phyloP scores from a whole-genome alignment of 169 alveolate genomes.

The Eimeria zaria region DNA sequence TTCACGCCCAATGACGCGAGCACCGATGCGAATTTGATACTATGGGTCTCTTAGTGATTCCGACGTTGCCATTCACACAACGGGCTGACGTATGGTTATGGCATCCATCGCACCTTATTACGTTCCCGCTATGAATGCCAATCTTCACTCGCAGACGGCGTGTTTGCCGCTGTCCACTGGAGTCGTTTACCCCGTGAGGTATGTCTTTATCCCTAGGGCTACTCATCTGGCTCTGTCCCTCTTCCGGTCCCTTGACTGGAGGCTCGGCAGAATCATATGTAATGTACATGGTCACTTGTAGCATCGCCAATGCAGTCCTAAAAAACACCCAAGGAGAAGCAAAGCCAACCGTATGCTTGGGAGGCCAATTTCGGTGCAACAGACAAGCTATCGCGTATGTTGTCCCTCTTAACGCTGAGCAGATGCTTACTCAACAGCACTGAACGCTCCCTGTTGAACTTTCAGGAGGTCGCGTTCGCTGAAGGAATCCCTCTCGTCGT shows the following conservation, averaged over 20 bases:
- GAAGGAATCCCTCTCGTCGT: constrained; percentile 52
- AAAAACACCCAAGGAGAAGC: not conserved
- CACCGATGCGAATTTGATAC: not conserved
- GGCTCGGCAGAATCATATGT: constrained; percentile 76
- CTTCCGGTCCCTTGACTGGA: constrained; percentile 7
- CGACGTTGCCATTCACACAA: not conserved
- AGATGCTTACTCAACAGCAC: constrained; percentile 69
- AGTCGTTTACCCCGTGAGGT: not conserved
- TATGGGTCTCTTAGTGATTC: not conserved
- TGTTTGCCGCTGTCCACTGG: constrained; percentile 48
- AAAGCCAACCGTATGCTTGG: not conserved
- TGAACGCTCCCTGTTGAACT: constrained; percentile 76
- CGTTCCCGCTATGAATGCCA: constrained; percentile 98
- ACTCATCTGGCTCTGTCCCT: constrained; percentile 6
- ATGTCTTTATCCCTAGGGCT: constrained; percentile 19
- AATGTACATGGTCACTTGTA: constrained; percentile 71
- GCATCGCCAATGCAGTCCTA: constrained; percentile 76
- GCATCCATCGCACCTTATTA: constrained; percentile 88
- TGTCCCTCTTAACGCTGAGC: not conserved
- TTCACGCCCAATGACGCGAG: not conserved
- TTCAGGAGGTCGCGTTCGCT: constrained; percentile 59
- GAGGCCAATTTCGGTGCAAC: not conserved
- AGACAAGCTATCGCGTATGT: not conserved
- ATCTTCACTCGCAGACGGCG: constrained; percentile 85
- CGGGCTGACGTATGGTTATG: not conserved